Evolutionary conservation across 345 rosid species (phyloP), one percentile per base, ranked within the genome.

Genomic region (Eucalyptus curtisii): DNA sequence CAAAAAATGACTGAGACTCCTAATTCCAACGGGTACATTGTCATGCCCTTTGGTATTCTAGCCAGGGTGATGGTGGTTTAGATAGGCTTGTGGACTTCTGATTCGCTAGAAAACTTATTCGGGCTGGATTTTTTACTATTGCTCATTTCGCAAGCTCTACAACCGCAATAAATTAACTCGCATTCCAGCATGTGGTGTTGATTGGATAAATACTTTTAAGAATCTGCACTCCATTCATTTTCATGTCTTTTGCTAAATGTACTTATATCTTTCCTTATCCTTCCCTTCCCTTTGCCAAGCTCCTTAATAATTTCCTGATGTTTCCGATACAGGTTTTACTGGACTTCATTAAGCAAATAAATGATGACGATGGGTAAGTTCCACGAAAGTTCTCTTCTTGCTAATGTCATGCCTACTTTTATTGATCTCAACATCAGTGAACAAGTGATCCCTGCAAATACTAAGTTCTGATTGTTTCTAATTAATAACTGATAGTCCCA

Each of bases 311-410:
- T 45, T 49, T 57, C 61, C 47, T 61, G 44, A 30, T 66, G 66
- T 61, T 80, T 48, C 85, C 7, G 9, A 7, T 89, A 57, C 95
- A 97, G 99, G 99, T 96, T 91, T 93, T 97, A 92, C 92, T 97
- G 92, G 99, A 97, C 94, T 97, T 97, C 93, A 92, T 96, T 90
- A 97, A 95, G 87, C 97, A 93, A 90, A 95, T 97, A 91, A 97
- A 97, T 92, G 99, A 97, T 89, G 99, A 97, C 89, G 98, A 96
- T 88, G 99, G 99, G 99, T 97, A 96, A 87, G 95, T 88, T 25
- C 49, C 88, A 42, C n/a, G 10, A 17, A 24, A 31, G 86, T 49
- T 40, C 33, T 64, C 88, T 64, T 61, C 33, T 48, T n/a, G 24
- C 52, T 24, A 48, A 85, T 86, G 64, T 87, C 42, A 7, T 59